A percentile compares a stretch with the other conserved stretches of the same genome.
phyloP scores from a whole-genome alignment of 164 flowering plant genomes.

The Umbilicus rupestris region DNA sequence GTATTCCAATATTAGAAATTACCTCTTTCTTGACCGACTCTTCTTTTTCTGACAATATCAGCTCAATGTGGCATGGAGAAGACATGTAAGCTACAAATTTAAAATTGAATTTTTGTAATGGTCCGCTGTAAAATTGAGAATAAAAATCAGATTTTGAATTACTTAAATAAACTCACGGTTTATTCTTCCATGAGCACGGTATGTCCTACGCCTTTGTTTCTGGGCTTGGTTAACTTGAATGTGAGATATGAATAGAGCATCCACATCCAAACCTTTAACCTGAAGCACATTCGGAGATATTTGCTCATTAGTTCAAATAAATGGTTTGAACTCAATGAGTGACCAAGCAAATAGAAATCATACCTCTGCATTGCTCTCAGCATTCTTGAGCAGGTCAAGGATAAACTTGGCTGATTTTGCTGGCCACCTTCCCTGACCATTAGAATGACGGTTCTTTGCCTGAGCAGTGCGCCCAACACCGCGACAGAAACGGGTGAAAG shows the following conservation, averaged over 20 bases:
- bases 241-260: conserved; percentile 61
- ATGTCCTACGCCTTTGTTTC: conserved; percentile 81
- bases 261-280: conserved; percentile 87
- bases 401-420: conserved; percentile 79
- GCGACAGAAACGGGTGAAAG: conserved; percentile 82
- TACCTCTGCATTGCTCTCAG: conserved; percentile 96
- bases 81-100: conserved; percentile 79
- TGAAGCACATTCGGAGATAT: conserved; percentile 11
- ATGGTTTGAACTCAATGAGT: background rate
- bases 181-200: conserved; percentile 89
- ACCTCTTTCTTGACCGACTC: conserved; percentile 87
- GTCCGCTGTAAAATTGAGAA: too few relatives aligned
- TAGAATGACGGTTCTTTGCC: conserved; percentile 81
- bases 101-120: background rate
- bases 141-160: background rate
- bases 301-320: background rate
- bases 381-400: conserved; percentile 83
- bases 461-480: conserved; percentile 98
- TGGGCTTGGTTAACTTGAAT: conserved; percentile 86
- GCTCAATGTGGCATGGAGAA: conserved; percentile 86
- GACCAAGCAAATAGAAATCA: background rate
- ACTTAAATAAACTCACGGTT: conserved; percentile 41
- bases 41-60: conserved; percentile 80
- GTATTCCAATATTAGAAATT: conserved; percentile 3
- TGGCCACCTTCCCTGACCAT: conserved; percentile 99